A percentile compares a stretch with the other conserved stretches of the same genome.
phyloP scores from a whole-genome alignment of 2,329 filamentous ascomycete genomes.

The Claviceps maximensis region DNA sequence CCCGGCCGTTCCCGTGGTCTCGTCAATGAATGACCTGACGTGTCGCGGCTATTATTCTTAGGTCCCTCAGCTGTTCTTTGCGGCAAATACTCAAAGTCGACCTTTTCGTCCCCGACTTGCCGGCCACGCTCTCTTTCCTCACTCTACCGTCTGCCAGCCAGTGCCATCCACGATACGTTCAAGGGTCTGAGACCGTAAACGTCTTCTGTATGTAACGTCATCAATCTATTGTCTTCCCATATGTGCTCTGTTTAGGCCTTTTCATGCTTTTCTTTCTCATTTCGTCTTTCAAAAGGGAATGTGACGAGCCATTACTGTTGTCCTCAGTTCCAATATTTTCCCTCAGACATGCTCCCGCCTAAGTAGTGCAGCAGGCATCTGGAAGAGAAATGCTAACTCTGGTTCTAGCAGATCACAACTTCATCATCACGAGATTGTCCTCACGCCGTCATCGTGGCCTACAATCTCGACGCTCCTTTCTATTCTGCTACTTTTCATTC shows the following conservation, averaged over 20 bases:
- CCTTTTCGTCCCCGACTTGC: not conserved
- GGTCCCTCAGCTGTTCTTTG: not conserved
- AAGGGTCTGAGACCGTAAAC: constrained; percentile 1
- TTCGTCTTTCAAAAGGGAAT: not conserved
- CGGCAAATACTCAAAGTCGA: not conserved
- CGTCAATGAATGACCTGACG: not conserved
- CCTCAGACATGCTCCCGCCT: not conserved
- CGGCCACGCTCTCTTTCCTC: not conserved
- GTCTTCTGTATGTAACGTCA: constrained; percentile 4
- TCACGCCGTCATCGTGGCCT: not conserved
- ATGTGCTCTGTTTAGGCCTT: not conserved
- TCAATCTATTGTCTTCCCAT: not conserved
- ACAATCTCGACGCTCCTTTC: not conserved
- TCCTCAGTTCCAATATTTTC: not conserved
- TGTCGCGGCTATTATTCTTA: not conserved
- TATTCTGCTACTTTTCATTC: not conserved
- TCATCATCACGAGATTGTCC: not conserved
- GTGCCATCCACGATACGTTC: not conserved
- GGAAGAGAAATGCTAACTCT: not conserved
- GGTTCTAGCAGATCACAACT: not conserved
- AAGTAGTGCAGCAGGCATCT: not conserved
- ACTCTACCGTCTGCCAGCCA: not conserved
- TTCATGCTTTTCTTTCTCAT: not conserved
- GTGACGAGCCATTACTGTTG: not conserved
- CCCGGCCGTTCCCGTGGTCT: not conserved